phyloP scores from a whole-genome alignment of 2,329 filamentous ascomycete genomes.

The Phaeosphaeriaceae sp. region DNA sequence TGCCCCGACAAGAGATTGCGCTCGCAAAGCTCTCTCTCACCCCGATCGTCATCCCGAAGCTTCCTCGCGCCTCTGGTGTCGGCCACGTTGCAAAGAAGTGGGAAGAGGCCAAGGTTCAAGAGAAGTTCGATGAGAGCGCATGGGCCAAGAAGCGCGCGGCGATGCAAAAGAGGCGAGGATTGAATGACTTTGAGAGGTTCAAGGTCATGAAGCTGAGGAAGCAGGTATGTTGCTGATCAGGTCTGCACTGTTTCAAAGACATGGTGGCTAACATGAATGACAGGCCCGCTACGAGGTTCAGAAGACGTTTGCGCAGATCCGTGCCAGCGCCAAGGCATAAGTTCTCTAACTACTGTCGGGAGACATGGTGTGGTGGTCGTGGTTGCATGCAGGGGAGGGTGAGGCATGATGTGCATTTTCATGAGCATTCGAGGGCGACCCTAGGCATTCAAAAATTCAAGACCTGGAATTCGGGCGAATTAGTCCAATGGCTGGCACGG shows the following conservation, averaged over 20 bases:
- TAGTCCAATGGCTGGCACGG: constrained; percentile 47
- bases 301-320: constrained; percentile 92
- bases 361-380: constrained; percentile 36
- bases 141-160: constrained; percentile 94
- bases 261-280: constrained; percentile 22
- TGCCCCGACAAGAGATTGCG: constrained; percentile 85
- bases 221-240: constrained; percentile 69
- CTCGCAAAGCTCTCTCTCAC: constrained; percentile 88
- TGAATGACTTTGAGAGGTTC: constrained; percentile 99
- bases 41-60: constrained; percentile 82
- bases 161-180: constrained; percentile 82
- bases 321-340: constrained; percentile 49
- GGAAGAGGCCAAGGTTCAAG: constrained; percentile 89
- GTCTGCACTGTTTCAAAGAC: constrained; percentile 4
- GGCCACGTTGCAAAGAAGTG: constrained; percentile 85
- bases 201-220: constrained; percentile 99
- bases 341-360: constrained; percentile 36
- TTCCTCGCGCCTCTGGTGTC: constrained; percentile 84
- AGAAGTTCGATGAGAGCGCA: constrained; percentile 88
- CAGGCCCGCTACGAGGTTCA: constrained; percentile 91
- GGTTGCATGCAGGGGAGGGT: constrained; percentile 39
- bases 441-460: constrained; percentile 50
- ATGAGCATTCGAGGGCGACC: constrained; percentile 47
- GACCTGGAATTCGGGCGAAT: constrained; percentile 44
- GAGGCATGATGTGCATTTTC: constrained; percentile 48